Evolutionary conservation across 1,284 basidiomycete genomes (phyloP).

Genomic region (Puccinia polysora): DNA sequence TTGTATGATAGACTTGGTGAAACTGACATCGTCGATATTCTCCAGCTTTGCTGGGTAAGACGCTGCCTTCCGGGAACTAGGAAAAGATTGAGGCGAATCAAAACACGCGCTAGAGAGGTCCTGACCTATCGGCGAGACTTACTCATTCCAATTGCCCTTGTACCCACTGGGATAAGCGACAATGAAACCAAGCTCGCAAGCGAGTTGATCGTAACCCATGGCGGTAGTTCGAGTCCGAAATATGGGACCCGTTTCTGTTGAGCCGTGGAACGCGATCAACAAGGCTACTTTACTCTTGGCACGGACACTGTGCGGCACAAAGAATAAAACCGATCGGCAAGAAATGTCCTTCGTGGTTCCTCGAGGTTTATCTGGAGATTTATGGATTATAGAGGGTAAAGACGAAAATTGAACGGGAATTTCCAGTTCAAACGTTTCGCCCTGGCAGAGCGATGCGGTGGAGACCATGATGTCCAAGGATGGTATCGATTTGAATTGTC

Average conservation of each 20-base stretch:
- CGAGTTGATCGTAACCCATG: conserved; percentile 17
- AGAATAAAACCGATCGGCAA: too few relatives aligned
- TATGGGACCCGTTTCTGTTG: conserved; percentile 7
- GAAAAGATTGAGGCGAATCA: neutral
- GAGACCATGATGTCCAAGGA: too few relatives aligned
- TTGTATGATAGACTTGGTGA: too few relatives aligned
- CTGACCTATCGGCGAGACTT: conserved; percentile 12
- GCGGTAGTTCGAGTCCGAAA: conserved; percentile 9
- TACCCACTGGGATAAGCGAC: conserved; percentile 25
- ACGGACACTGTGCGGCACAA: neutral
- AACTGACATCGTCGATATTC: conserved; percentile 5
- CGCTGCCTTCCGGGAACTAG: conserved; percentile 12
- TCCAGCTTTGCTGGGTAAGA: conserved; percentile 9
- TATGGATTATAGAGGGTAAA: too few relatives aligned
- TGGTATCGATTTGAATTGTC: too few relatives aligned
- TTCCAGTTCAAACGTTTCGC: too few relatives aligned
- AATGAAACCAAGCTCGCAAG: neutral
- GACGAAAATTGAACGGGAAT: too few relatives aligned
- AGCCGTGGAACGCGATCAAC: conserved; percentile 19
- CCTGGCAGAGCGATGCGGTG: too few relatives aligned
- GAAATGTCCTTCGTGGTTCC: too few relatives aligned
- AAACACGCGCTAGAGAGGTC: neutral
- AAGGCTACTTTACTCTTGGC: neutral
- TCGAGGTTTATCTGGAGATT: too few relatives aligned
- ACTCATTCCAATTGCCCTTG: too few relatives aligned